Base-by-base conservation (phyloP, 805 yeast species). In the Diddensiella caesifluorescens region DNA sequence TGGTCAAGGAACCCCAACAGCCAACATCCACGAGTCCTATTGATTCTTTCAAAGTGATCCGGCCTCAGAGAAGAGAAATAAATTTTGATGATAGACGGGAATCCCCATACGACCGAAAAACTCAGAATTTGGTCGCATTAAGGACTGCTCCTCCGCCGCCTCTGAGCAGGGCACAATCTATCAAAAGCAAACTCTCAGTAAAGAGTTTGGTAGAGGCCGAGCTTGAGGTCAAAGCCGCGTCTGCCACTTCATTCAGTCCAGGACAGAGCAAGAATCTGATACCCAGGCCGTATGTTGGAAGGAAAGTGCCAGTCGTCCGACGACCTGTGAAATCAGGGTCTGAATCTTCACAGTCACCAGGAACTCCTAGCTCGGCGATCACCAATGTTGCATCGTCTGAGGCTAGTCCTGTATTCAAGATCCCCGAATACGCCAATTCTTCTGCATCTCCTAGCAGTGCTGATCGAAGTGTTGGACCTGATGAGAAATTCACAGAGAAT, bases 71-170 rank as follows among this genome's bases (percentile, higher is more conserved):
- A 25, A 48, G 53, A 22, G 95, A 83, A 53, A 85, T 85, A 46
- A 88, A 88, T 59, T 86, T 86, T 56, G 92, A 86, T 53, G 77
- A 82, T 51, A 69, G 87, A 39, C 64, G 95, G 33, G 77, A 76
- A 35, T 80, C 95, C 0, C 94, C 95, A 1, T 83, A 74, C 54
- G 77, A 52, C 4, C 38, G 38, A 38, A 48, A 41, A 47, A 38
- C 71, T 1, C 71, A 79, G 1, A 73, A 68, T 42, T 65, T 83
- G 18, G 76, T 83, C 6, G 92, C 95, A 0, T 74, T 70, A 44
- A 65, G 95, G 52, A 77, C 71, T 15, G 70, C 67, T 7, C 68
- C 68, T 21, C 68, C 68, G 4, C 67, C 69, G 2, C 71, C 73
- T 2, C 39, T 39, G 21, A 41, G 46, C 15, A 26, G 52, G 13